Percentiles rank a stretch among this genome's conserved stretches.
Evolutionary conservation across 305 asterid genomes (phyloP).

Genomic region (Fraxinus greggii): DNA sequence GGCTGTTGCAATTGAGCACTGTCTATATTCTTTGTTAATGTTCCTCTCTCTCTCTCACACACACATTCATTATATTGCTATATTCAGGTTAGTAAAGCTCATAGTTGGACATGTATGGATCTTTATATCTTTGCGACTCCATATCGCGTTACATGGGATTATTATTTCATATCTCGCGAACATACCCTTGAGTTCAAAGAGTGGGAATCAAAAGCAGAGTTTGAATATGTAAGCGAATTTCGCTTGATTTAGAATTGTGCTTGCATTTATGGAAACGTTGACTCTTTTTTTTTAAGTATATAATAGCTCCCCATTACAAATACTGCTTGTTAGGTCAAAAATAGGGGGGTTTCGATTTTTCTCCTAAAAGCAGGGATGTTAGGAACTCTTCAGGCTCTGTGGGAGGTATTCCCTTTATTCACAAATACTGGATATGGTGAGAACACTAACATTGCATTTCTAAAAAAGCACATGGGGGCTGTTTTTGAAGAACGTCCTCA

Average conservation of each 20-base stretch:
- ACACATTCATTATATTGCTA: background rate
- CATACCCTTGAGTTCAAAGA: constrained; percentile 81
- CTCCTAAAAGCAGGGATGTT: constrained; percentile 92
- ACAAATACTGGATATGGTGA: constrained; percentile 78
- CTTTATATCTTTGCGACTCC: constrained; percentile 90
- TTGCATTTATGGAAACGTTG: constrained; percentile 8
- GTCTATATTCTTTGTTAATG: background rate
- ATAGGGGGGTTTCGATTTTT: constrained; percentile 77
- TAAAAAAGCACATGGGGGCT: constrained; percentile 83
- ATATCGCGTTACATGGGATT: constrained; percentile 90
- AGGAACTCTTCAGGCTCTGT: constrained; percentile 83
- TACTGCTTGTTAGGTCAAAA: constrained; percentile 52
- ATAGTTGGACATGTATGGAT: constrained; percentile 95
- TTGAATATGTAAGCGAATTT: constrained; percentile 40
- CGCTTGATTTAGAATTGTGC: background rate
- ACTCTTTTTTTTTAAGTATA: background rate
- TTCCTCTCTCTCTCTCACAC: background rate
- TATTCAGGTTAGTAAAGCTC: constrained; percentile 65
- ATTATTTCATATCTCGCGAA: constrained; percentile 72
- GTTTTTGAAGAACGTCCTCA: constrained; percentile 78
- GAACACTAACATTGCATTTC: constrained; percentile 71
- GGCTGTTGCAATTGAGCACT: background rate
- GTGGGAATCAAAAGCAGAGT: constrained; percentile 86
- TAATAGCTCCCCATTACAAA: constrained; percentile 20
- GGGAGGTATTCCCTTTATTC: constrained; percentile 94